Evolutionary conservation across 768 basidiomycete genomes (phyloP).

Genomic region (Ramaria sp.): DNA sequence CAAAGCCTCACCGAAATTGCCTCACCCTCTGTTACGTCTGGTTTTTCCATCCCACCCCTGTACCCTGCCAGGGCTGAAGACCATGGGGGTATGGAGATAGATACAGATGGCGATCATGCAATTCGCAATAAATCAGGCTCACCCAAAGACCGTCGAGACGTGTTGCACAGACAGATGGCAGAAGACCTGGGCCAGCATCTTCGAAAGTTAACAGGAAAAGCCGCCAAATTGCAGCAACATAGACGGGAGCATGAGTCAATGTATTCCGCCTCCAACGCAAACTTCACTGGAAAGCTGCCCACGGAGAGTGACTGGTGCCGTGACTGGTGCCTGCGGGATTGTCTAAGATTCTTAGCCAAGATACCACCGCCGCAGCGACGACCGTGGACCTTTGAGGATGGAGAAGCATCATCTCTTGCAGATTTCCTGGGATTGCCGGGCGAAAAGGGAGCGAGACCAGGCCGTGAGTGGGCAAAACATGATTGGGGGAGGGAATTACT

Average conservation of each 20-base stretch:
- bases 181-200: conserved; percentile 2
- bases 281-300: conserved; percentile 4
- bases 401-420: conserved; percentile 8
- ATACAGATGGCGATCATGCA: background rate
- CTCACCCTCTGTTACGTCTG: background rate
- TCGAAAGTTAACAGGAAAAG: conserved; percentile 3
- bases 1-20: background rate
- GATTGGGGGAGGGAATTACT: conserved; percentile 7
- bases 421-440: conserved; percentile 10
- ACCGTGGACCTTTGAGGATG: background rate
- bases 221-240: conserved; percentile 6
- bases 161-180: conserved; percentile 6
- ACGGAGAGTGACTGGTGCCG: conserved; percentile 9
- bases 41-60: background rate
- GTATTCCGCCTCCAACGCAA: conserved; percentile 5
- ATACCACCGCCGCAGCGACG: conserved; percentile 2
- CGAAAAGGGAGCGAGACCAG: conserved; percentile 5
- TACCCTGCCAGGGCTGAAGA: background rate
- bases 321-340: conserved; percentile 9
- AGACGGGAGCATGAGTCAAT: conserved; percentile 7
- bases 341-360: conserved; percentile 10
- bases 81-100: conserved; percentile 2
- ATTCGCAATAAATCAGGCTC: background rate
- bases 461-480: conserved; percentile 5
- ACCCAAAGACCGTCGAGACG: conserved; percentile 7